These are phyloP conservation scores for Rhodomyrtus psidioides DNA, from an alignment of 441 rosid species.

Conservation along the genomic window DNA sequence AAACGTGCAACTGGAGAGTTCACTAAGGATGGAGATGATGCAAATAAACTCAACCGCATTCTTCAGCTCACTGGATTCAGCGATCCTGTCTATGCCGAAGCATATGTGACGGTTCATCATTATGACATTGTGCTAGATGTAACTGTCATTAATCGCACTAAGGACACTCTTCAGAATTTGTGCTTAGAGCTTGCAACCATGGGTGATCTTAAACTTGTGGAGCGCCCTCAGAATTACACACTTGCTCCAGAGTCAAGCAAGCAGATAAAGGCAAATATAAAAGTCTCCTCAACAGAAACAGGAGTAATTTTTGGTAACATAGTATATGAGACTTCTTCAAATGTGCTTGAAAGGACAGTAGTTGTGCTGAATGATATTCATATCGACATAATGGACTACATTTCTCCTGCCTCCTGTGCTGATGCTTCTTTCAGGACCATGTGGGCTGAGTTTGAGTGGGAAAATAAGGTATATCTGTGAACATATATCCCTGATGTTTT, in stretches of 20 bases:
- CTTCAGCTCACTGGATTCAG: slow-evolving; percentile 95
- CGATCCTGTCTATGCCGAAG: slow-evolving; percentile 93
- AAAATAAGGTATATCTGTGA: slow-evolving; percentile 60
- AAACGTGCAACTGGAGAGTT: slow-evolving; percentile 97
- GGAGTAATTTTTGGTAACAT: slow-evolving; percentile 95
- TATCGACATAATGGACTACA: slow-evolving; percentile 95
- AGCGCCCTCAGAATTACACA: slow-evolving; percentile 88
- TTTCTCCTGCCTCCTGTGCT: slow-evolving; percentile 79
- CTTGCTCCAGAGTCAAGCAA: slow-evolving; percentile 92
- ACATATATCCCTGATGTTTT: not conserved
- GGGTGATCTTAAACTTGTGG: slow-evolving; percentile 95
- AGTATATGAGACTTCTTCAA: slow-evolving; percentile 71
- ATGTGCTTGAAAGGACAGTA: slow-evolving; percentile 76
- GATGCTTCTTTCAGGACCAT: slow-evolving; percentile 81
- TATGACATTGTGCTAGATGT: slow-evolving; percentile 92
- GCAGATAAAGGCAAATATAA: slow-evolving; percentile 91
- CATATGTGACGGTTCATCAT: slow-evolving; percentile 86
- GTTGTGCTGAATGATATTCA: slow-evolving; percentile 92
- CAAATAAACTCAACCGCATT: slow-evolving; percentile 84
- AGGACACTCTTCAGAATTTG: slow-evolving; percentile 85
- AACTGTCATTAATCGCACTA: slow-evolving; percentile 76
- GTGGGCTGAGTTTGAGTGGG: slow-evolving; percentile 99
- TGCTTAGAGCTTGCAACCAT: slow-evolving; percentile 90
- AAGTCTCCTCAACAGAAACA: slow-evolving; percentile 97
- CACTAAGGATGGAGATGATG: slow-evolving; percentile 75